Base-by-base conservation (phyloP, 148 eudicot species). In the Drosera capensis region DNA sequence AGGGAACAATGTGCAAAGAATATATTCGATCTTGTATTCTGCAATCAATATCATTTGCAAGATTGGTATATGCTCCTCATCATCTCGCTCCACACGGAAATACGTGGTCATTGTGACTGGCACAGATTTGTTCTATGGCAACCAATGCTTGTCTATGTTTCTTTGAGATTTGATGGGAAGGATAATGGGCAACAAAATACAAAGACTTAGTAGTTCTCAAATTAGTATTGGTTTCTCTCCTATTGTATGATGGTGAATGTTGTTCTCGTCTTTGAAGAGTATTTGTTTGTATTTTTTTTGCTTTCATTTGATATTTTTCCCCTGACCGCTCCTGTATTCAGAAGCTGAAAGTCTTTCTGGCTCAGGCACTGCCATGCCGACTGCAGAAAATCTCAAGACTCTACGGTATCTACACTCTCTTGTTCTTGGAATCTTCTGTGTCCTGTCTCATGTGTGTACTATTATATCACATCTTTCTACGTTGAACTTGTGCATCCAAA, bases 341-440 rank as follows among this genome's bases (percentile, higher is more conserved):
- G 70, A 65, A 40, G 19, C 38, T 13, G 60, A 66, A 30, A 16
- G 45, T 22, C 48, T 55, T 28, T 44, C 40, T 19, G 34, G 54
- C 43, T 42, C 48, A 43, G 62, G 47, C 21, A 29, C 58, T 15
- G 48, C 57, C 39, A 64, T 64, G 63, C 35, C 55, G 2, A 18
- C 31, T 9, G 25, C 20, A 52, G 69, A 52, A 62, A 45, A 65
- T 21, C 26, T 45, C 51, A 60, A 73, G 49, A 70, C 66, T 25
- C 48, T 70, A 13, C 49, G 71, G 85, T 78, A 68, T 23, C 28
- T 17, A 28, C 31, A 28, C 31, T 3, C 9, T 28, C 31, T 5
- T 34, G 3, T 15, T 11, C n/a, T 34, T 34, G 9, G 5, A n/a
- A n/a, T n/a, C 43, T 3, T 40, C 19, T 19, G 2, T 34, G 38